Conservation (phyloP, 2,329 filamentous ascomycete species). For the Penicillium sp. region DNA sequence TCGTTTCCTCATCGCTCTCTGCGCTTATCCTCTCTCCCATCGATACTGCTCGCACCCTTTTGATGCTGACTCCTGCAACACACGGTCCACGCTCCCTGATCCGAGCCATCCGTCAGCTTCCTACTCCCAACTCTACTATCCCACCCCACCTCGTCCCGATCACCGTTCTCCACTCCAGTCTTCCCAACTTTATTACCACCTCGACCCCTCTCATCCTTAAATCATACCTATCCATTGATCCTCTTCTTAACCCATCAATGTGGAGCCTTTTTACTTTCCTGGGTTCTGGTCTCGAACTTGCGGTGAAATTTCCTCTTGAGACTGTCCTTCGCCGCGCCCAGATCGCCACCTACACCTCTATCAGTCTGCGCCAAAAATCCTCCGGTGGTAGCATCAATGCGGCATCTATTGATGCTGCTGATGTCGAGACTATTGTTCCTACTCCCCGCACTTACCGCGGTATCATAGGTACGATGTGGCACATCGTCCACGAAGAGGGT, state of each 20-base stretch:
- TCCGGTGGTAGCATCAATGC: conserved; percentile 22
- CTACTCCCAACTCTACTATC: conserved; percentile 68
- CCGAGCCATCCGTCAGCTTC: conserved; percentile 73
- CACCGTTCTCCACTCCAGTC: conserved; percentile 81
- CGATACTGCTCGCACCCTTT: conserved; percentile 81
- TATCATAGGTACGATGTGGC: conserved; percentile 88
- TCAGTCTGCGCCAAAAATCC: conserved; percentile 46
- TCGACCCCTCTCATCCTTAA: conserved; percentile 83
- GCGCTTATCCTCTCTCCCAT: conserved; percentile 81
- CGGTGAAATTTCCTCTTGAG: conserved; percentile 85
- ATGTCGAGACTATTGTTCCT: conserved; percentile 73
- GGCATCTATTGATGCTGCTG: conserved; percentile 23
- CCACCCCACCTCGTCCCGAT: conserved; percentile 71
- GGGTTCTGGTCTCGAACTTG: conserved; percentile 75
- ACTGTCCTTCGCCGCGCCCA: conserved; percentile 89
- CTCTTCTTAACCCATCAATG: conserved; percentile 73
- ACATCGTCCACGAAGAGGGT: conserved; percentile 82
- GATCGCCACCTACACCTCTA: conserved; percentile 66
- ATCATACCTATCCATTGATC: conserved; percentile 80
- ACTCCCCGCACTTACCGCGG: conserved; percentile 75
- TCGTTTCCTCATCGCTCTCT: conserved; percentile 66
- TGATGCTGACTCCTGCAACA: conserved; percentile 81
- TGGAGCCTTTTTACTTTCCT: conserved; percentile 83
- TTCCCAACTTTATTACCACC: conserved; percentile 79
- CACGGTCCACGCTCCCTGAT: conserved; percentile 75